Conservation (phyloP, 768 basidiomycete species). For the Boletus patriciae region DNA sequence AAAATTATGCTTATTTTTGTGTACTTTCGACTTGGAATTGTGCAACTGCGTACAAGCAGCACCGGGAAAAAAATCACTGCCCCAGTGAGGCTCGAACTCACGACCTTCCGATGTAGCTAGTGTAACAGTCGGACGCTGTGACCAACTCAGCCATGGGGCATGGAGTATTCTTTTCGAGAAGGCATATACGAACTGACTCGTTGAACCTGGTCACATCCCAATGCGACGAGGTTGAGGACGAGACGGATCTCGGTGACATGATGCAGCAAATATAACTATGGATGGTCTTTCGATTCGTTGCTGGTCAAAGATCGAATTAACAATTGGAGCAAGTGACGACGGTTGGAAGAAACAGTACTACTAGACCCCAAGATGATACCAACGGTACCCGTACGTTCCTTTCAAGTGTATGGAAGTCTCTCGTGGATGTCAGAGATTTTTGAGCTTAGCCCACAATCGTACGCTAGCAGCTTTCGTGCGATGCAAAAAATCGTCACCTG, state of each 20-base stretch:
- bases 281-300: no score
- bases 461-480: no score
- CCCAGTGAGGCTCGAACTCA: conserved; percentile 69
- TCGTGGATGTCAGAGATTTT: neutral
- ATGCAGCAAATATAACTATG: no score
- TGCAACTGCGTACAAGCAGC: no score
- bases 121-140: conserved; percentile 75
- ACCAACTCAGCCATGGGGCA: conserved; percentile 80
- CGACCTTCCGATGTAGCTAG: conserved; percentile 55
- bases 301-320: no score
- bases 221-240: neutral
- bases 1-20: no score
- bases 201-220: no score
- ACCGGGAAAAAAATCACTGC: conserved; percentile 32
- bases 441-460: no score
- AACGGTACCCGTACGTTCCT: neutral
- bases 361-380: no score
- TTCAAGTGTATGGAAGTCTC: no score
- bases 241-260: no score
- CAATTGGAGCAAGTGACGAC: neutral
- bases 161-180: neutral
- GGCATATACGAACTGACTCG: neutral
- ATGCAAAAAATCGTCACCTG: conserved; percentile 52
- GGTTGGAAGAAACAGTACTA: neutral
- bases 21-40: no score